Base-by-base conservation (phyloP, 352 stramenopile genomes). In the Globisporangium paroecandrum region DNA sequence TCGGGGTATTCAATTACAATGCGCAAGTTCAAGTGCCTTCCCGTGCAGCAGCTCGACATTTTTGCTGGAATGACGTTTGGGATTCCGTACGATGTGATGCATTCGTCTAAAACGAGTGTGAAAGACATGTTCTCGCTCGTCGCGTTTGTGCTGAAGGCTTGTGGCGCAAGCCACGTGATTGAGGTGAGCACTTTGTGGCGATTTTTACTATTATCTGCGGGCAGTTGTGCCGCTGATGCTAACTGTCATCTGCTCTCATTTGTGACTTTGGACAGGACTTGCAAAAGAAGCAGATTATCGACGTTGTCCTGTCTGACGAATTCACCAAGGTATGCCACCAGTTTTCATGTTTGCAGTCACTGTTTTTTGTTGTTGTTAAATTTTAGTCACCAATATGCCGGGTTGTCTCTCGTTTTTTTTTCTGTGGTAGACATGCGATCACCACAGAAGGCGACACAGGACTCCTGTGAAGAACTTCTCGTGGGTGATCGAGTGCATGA, bases 401-500 rank as follows among this genome's bases (percentile, higher is more conserved):
- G 3, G 20, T 49, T n/a, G 18, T 57, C 5, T 32, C 38, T 59
- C 53, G 34, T 1, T 61, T 15, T 15, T 46, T 49, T 15, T 49
- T 20, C 6, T 49, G 41, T 49, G 41, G 5, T 54, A 93, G 85
- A 77, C 73, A 18, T 91, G 83, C 55, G 73, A 83, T 32, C 81
- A 81, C 22, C 87, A 85, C 63, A 73, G 73, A 27, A 71, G 61
- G 58, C 85, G 72, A 10, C 73, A 77, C 36, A 58, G 69, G 4
- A 54, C 83, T 8, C 69, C 72, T 0, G 69, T 90, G 32, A 90
- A 89, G 64, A 82, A 76, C n/a, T 92, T 91, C 29, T 74, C 83
- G 36, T 94, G 87, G 87, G 80, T 92, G 15, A 91, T 83, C 3
- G 87, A 94, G 63, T 94, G 87, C 65, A 80, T 94, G 61, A 83